These are phyloP conservation scores for Pseudogymnoascus sp. DNA, from an alignment of 2,329 filamentous ascomycete species.

Conservation along the genomic window DNA sequence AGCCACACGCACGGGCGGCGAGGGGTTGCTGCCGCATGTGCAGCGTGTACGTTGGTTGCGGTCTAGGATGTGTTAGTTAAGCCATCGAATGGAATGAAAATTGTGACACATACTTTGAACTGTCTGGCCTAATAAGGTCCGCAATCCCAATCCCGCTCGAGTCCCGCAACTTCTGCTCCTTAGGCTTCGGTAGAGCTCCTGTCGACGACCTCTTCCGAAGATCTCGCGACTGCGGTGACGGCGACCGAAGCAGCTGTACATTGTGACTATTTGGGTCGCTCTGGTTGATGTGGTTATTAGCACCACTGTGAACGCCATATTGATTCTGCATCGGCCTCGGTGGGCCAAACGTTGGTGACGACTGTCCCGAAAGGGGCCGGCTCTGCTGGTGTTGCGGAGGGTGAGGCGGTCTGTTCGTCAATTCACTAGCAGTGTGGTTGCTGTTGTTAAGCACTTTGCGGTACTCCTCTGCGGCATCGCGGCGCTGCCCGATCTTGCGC, in stretches of 20 bases:
- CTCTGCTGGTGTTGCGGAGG: background rate
- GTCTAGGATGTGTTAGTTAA: background rate
- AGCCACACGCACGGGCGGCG: conserved; percentile 72
- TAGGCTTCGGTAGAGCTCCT: background rate
- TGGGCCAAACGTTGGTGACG: background rate
- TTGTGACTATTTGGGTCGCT: background rate
- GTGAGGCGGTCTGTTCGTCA: background rate
- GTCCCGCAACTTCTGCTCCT: conserved; percentile 1
- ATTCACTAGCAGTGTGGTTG: background rate
- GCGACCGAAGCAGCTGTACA: background rate
- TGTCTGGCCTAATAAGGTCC: background rate
- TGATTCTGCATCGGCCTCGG: background rate
- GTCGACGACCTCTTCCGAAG: background rate
- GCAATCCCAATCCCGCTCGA: conserved; percentile 1
- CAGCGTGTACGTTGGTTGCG: conserved; percentile 29
- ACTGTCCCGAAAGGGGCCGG: background rate
- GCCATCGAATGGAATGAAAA: background rate
- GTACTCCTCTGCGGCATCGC: background rate
- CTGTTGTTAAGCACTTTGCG: background rate
- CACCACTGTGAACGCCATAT: background rate
- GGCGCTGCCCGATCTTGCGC: conserved; percentile 1
- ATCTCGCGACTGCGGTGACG: background rate
- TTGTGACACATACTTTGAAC: background rate
- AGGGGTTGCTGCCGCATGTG: conserved; percentile 68
- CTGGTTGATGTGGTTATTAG: background rate